Evolutionary conservation across 768 basidiomycete species (phyloP).

Genomic region (Tricholoma matsutake): DNA sequence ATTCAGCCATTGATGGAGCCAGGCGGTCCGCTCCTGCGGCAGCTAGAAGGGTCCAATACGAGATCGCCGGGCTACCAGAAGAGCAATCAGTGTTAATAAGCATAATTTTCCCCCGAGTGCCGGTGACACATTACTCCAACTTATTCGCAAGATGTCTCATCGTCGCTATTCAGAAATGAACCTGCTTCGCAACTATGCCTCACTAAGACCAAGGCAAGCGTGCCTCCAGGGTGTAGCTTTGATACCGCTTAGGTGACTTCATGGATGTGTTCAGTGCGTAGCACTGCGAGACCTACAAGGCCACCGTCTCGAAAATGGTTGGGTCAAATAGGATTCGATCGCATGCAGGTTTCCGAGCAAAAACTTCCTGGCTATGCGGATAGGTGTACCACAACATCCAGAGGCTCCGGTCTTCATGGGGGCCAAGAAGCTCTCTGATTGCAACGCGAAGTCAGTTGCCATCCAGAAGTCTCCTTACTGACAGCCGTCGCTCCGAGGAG

Average conservation of each 20-base stretch:
- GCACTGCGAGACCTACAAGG: neutral
- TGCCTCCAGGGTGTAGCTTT: neutral
- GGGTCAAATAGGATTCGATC: neutral
- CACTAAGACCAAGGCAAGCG: neutral
- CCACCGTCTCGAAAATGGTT: neutral
- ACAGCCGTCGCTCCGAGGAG: neutral
- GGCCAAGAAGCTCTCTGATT: neutral
- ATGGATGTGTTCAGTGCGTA: neutral
- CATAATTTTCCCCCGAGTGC: neutral
- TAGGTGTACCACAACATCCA: neutral
- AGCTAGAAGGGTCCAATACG: neutral
- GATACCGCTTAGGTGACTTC: neutral
- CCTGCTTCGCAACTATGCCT: neutral
- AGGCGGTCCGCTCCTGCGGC: neutral
- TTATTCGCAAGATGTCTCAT: neutral
- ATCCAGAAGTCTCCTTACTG: neutral
- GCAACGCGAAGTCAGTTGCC: neutral
- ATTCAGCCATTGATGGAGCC: neutral
- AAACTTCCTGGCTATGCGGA: neutral
- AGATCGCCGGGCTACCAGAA: neutral
- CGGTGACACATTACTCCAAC: neutral
- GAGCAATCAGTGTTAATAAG: neutral
- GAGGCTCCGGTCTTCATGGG: neutral
- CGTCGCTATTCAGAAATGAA: neutral
- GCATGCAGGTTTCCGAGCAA: neutral